Percentiles rank a stretch among this genome's conserved stretches.
Conservation (phyloP, 192 early-diverging fungal genomes). For the Coemansia sp. region DNA sequence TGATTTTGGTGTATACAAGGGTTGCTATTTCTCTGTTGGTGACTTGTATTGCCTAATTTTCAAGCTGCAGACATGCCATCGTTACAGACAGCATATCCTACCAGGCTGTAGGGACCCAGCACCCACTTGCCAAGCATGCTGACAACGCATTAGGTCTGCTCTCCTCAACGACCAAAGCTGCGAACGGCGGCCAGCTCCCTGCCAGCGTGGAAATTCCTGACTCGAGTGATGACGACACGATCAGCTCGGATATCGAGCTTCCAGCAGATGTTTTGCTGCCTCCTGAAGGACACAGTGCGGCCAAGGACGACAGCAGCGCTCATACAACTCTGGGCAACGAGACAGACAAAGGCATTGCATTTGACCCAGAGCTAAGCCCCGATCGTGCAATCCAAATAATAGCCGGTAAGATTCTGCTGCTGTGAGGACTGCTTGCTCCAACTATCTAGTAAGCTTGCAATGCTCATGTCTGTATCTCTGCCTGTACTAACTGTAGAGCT, state of each 20-base stretch:
- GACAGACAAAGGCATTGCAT: background rate
- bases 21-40: background rate
- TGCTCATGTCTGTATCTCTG: background rate
- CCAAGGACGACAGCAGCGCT: background rate
- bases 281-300: background rate
- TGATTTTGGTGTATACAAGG: background rate
- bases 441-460: background rate
- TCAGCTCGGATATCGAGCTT: constrained; percentile 14
- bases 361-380: constrained; percentile 19
- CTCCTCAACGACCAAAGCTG: background rate
- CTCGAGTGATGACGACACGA: constrained; percentile 22
- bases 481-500: constrained; percentile 6
- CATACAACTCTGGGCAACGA: background rate
- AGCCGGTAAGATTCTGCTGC: constrained; percentile 6
- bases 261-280: constrained; percentile 16
- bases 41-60: background rate
- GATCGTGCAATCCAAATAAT: constrained; percentile 17
- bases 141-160: background rate
- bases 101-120: background rate
- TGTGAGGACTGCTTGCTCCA: background rate
- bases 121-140: background rate
- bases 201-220: constrained; percentile 22
- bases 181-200: background rate
- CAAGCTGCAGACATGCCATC: background rate
- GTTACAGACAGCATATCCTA: background rate